A percentile compares a stretch with the other conserved stretches of the same genome.
Conservation (phyloP, 176 grass and related monocot genomes). For the Musa itinerans region DNA sequence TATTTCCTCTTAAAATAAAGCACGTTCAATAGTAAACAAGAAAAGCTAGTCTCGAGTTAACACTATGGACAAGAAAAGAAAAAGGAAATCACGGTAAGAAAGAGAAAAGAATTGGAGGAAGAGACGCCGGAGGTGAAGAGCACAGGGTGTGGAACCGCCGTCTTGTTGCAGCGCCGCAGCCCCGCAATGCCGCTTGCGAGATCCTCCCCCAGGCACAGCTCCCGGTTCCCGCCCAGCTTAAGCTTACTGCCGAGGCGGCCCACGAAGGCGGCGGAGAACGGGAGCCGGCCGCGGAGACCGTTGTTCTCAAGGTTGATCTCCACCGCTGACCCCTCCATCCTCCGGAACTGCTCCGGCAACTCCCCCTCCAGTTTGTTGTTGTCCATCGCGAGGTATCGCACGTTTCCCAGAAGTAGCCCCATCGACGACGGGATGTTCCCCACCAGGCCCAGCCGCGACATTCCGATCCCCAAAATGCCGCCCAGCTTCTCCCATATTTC, state of each 20-base stretch:
- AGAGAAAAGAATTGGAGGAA: neutral
- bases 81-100: neutral
- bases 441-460: conserved; percentile 28
- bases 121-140: neutral
- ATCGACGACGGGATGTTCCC: conserved; percentile 31
- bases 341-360: conserved; percentile 28
- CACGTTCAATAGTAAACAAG: too few relatives aligned
- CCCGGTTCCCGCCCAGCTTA: conserved; percentile 34
- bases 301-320: conserved; percentile 42
- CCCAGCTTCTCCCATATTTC: conserved; percentile 31
- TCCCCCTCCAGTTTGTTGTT: conserved; percentile 34
- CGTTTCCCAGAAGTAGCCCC: conserved; percentile 17
- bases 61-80: neutral
- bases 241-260: conserved; percentile 21
- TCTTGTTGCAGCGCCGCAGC: conserved; percentile 6
- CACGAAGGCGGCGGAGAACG: conserved; percentile 30
- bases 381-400: conserved; percentile 31
- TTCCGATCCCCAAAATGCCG: conserved; percentile 26
- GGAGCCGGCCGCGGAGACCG: conserved; percentile 24
- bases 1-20: too few relatives aligned
- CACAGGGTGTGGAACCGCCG: neutral
- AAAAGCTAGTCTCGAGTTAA: too few relatives aligned
- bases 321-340: conserved; percentile 25
- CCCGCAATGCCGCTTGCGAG: neutral
- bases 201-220: conserved; percentile 24